Evolutionary conservation across 2,329 filamentous ascomycete species (phyloP), one percentile per base, ranked within the genome.

Genomic region (Penicillium sp.): DNA sequence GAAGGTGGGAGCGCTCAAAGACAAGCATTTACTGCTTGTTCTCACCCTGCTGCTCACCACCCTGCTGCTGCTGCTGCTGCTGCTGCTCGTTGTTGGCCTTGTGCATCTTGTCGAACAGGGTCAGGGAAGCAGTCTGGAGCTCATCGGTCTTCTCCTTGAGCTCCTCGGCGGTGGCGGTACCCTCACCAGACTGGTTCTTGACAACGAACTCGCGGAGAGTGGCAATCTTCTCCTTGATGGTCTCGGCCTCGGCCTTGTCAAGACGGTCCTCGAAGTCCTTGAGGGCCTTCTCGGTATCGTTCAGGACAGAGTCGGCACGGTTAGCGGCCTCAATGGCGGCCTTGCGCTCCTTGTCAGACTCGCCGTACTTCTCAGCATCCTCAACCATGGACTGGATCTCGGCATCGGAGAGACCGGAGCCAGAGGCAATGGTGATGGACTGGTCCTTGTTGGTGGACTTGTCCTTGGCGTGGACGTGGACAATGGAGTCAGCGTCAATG

Each of bases 101-200:
- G 90, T 99, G 93, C 91, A 99, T 96, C 90, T 98, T 97, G 84
- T 98, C 95, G 79, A 99, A 98, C 73, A 98, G 88, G 81, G 91
- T 96, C 81, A 99, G 84, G 80, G 90, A 93, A 68, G 93, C 91
- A 77, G 90, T 91, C 83, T 98, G 95, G 75, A 99, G 90, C 80
- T 97, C 93, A 67, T 98, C 95, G 71, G 91, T 96, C 91, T 97
- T 97, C 83, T 91, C 87, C 90, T 98, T 98, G 80, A 99, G 89
- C 80, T 98, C 91, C 65, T 91, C 90, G 51, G 93, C 90, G 60
- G 92, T 96, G 72, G 90, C 87, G 62, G 83, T 86, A 72, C 88
- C 88, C 83, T 99, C 95, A 64, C 93, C 93, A 71, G 91, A 86
- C 83, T 97, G 93, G 85, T 87, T 96, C 88, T 96, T 93, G 82